phyloP scores from a whole-genome alignment of 2,329 filamentous ascomycete genomes.

The Scleromitrula shiraiana region DNA sequence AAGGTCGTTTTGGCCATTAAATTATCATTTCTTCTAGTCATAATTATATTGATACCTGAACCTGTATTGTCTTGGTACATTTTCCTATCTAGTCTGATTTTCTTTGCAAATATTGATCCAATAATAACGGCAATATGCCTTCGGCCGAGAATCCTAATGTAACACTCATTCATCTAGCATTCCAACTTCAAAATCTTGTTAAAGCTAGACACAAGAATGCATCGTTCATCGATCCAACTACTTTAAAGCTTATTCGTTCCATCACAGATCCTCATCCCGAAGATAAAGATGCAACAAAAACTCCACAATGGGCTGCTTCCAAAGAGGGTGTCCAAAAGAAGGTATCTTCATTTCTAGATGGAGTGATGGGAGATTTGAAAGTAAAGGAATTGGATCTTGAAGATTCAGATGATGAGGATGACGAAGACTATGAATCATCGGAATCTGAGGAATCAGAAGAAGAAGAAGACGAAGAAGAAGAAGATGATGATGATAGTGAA shows the following conservation, averaged over 20 bases:
- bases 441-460: not conserved
- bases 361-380: not conserved
- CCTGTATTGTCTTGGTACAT: too few relatives aligned
- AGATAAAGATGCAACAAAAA: not conserved
- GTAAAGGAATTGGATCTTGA: not conserved
- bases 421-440: not conserved
- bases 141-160: not conserved
- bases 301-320: not conserved
- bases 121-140: not conserved
- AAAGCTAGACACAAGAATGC: not conserved
- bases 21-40: not conserved
- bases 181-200: not conserved
- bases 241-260: not conserved
- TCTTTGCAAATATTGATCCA: not conserved
- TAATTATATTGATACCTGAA: not conserved
- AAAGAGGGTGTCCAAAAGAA: constrained; percentile 2
- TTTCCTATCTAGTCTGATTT: not conserved
- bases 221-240: not conserved
- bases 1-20: too few relatives aligned
- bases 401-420: not conserved
- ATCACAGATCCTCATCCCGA: not conserved
- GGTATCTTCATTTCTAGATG: not conserved
- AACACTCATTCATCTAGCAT: not conserved
- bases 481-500: not conserved
- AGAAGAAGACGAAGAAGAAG: not conserved